phyloP scores from a whole-genome alignment of 2,329 filamentous ascomycete species.

The Venturia asperata region DNA sequence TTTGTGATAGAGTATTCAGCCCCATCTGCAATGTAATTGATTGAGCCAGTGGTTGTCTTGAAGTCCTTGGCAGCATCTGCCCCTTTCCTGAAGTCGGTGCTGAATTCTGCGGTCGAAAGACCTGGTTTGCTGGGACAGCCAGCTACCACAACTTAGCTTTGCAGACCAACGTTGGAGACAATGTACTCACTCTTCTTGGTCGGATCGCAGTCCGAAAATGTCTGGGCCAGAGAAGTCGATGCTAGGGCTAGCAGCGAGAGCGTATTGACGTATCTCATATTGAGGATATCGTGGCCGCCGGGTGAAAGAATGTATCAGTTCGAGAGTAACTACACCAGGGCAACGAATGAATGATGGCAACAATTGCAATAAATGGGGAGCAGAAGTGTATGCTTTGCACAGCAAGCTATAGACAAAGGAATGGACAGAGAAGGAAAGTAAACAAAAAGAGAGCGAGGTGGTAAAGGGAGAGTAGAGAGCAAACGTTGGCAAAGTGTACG shows the following conservation, averaged over 20 bases:
- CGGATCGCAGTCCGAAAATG: slow-evolving; percentile 41
- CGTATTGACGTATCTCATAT: slow-evolving; percentile 14
- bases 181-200: slow-evolving; percentile 32
- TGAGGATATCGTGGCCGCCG: background rate
- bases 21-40: slow-evolving; percentile 39
- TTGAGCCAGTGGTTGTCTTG: slow-evolving; percentile 35
- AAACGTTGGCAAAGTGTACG: slow-evolving; percentile 2
- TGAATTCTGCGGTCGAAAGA: slow-evolving; percentile 31
- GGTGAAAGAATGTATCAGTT: background rate
- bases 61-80: slow-evolving; percentile 30
- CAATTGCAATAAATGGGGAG: background rate
- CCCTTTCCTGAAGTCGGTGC: slow-evolving; percentile 39
- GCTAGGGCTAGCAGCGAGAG: slow-evolving; percentile 14
- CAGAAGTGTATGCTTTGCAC: background rate
- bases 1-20: slow-evolving; percentile 45
- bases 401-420: slow-evolving; percentile 6
- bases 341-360: background rate
- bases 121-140: slow-evolving; percentile 40
- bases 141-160: slow-evolving; percentile 23
- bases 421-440: slow-evolving; percentile 4
- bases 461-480: background rate
- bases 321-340: background rate
- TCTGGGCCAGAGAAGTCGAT: slow-evolving; percentile 30
- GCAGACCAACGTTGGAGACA: background rate
- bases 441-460: background rate